A percentile compares a stretch with the other conserved stretches of the same genome.
These are phyloP conservation scores for Pleurotus tuoliensis DNA, from an alignment of 768 basidiomycete species.

Conservation along the genomic window DNA sequence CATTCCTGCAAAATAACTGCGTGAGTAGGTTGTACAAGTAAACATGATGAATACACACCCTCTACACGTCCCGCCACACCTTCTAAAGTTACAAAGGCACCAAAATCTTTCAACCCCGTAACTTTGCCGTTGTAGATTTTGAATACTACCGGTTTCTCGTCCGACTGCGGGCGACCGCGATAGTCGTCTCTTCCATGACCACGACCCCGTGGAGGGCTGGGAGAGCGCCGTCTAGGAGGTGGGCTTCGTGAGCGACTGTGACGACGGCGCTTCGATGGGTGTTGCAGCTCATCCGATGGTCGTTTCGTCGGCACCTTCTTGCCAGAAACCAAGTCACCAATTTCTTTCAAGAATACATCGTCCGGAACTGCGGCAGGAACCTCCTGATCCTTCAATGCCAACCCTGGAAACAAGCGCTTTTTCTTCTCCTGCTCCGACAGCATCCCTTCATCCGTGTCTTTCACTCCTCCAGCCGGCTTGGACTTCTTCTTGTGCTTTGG, in stretches of 20 bases:
- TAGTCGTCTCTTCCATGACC: constrained; percentile 38
- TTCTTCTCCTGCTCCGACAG: constrained; percentile 69
- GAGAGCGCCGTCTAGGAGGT: constrained; percentile 37
- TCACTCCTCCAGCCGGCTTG: constrained; percentile 31
- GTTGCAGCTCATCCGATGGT: constrained; percentile 37
- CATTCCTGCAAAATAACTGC: constrained; percentile 60
- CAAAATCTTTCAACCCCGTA: constrained; percentile 88
- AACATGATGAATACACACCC: constrained; percentile 49
- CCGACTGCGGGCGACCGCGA: constrained; percentile 37
- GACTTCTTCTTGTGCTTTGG: constrained; percentile 86
- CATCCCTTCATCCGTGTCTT: constrained; percentile 27
- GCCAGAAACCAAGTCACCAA: constrained; percentile 85
- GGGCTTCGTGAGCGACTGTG: constrained; percentile 46
- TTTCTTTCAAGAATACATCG: constrained; percentile 82
- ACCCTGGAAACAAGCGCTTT: constrained; percentile 86
- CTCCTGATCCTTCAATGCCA: constrained; percentile 77
- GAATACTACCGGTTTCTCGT: constrained; percentile 85
- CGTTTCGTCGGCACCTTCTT: constrained; percentile 46
- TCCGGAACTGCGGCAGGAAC: constrained; percentile 56
- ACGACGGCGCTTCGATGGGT: constrained; percentile 59
- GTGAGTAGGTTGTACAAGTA: constrained; percentile 3
- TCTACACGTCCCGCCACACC: constrained; percentile 83
- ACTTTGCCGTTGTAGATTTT: constrained; percentile 93
- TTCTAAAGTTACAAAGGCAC: constrained; percentile 89
- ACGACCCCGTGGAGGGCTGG: constrained; percentile 58